These are phyloP conservation scores for Barnettozyma populi DNA, from an alignment of 805 yeast genomes.

Conservation along the genomic window DNA sequence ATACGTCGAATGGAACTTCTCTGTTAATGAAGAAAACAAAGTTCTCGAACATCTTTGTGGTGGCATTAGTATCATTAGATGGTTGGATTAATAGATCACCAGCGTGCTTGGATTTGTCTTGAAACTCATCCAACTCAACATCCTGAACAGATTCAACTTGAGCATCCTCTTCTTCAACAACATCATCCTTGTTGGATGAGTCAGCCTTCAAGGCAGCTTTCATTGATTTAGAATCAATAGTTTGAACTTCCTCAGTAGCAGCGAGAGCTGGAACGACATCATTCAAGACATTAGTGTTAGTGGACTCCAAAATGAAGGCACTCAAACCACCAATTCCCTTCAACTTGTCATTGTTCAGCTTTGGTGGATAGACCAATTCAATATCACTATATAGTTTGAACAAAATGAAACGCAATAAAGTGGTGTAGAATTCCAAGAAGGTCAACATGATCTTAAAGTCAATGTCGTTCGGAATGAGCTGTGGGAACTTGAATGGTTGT, in stretches of 20 bases:
- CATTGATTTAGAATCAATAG: conserved; percentile 39
- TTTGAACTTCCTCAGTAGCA: conserved; percentile 28
- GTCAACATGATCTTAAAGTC: conserved; percentile 97
- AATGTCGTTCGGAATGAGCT: conserved; percentile 87
- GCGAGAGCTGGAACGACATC: conserved; percentile 18
- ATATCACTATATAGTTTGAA: conserved; percentile 81
- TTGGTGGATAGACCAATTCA: conserved; percentile 88
- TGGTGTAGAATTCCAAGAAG: conserved; percentile 91
- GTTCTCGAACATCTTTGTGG: conserved; percentile 62
- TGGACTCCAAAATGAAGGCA: conserved; percentile 67
- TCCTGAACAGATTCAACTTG: conserved; percentile 37
- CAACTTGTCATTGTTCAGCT: conserved; percentile 56
- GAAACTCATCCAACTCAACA: conserved; percentile 65
- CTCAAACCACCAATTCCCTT: conserved; percentile 89
- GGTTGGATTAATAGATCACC: conserved; percentile 77
- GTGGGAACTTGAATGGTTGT: conserved; percentile 95
- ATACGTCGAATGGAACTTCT: conserved; percentile 88
- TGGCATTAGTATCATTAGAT: conserved; percentile 47
- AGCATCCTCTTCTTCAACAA: conserved; percentile 29
- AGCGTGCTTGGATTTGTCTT: conserved; percentile 52
- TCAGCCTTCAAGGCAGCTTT: conserved; percentile 46
- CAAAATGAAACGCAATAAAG: conserved; percentile 81
- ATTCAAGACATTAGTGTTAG: conserved; percentile 23
- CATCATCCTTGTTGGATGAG: conserved; percentile 31
- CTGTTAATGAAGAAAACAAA: conserved; percentile 87